Conservation (phyloP, 2,329 filamentous ascomycete species). For the Verticillium tricorpus region DNA sequence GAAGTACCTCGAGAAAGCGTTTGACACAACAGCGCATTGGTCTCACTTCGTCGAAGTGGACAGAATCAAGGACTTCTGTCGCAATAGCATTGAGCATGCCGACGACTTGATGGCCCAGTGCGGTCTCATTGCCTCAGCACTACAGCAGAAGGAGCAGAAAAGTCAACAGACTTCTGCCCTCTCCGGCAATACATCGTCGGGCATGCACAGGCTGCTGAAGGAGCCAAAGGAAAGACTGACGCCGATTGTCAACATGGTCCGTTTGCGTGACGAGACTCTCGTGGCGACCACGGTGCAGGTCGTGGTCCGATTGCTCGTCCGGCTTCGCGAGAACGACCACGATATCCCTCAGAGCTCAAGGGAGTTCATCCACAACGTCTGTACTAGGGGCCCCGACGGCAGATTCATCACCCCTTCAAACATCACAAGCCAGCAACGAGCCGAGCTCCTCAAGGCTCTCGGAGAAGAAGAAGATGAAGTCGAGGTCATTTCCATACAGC, state of each 20-base stretch:
- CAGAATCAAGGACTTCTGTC: constrained; percentile 86
- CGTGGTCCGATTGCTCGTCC: constrained; percentile 76
- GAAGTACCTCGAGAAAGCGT: constrained; percentile 75
- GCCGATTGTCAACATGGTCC: constrained; percentile 81
- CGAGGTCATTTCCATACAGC: constrained; percentile 39
- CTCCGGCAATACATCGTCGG: constrained; percentile 27
- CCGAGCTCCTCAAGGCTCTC: constrained; percentile 66
- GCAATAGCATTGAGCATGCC: constrained; percentile 92
- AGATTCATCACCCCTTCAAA: constrained; percentile 68
- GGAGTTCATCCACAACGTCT: constrained; percentile 61
- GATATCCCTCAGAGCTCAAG: constrained; percentile 59
- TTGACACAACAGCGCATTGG: constrained; percentile 72
- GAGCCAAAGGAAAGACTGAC: constrained; percentile 59
- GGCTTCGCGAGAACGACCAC: constrained; percentile 73
- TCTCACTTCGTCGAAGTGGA: constrained; percentile 69
- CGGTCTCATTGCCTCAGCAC: constrained; percentile 71
- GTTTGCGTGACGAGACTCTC: constrained; percentile 82
- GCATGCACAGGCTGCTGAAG: constrained; percentile 50
- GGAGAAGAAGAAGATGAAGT: constrained; percentile 54
- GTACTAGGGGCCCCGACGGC: constrained; percentile 55
- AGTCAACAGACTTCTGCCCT: constrained; percentile 5
- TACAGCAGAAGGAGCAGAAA: constrained; percentile 27
- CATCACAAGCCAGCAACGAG: constrained; percentile 75
- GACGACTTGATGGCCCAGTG: constrained; percentile 82
- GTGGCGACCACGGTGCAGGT: constrained; percentile 77